These are phyloP conservation scores for Yamadazyma diospyri DNA, from an alignment of 1,139 yeast species.

Conservation along the genomic window DNA sequence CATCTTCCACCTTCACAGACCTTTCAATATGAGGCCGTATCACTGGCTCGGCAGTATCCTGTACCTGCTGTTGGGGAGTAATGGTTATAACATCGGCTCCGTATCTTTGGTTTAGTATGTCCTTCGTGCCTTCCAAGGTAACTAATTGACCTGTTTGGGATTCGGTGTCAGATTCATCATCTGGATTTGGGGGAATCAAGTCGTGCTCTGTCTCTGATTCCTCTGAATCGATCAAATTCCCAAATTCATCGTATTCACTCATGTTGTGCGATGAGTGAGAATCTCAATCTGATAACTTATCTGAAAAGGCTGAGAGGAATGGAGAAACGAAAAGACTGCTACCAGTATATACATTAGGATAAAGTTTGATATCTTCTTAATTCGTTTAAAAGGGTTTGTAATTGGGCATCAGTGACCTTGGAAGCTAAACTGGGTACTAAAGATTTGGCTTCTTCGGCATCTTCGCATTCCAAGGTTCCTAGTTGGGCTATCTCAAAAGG, in stretches of 20 bases:
- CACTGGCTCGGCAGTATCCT: slow-evolving; percentile 52
- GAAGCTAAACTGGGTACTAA: slow-evolving; percentile 80
- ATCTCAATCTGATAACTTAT: background rate
- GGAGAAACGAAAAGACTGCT: background rate
- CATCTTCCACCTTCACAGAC: slow-evolving; percentile 32
- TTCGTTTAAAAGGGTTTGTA: slow-evolving; percentile 84
- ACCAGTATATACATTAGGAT: slow-evolving; percentile 17
- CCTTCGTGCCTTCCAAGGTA: background rate
- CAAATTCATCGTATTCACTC: slow-evolving; percentile 80
- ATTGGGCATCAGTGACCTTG: slow-evolving; percentile 82
- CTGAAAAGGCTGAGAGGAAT: background rate
- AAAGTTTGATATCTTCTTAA: slow-evolving; percentile 61
- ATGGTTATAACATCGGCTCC: slow-evolving; percentile 53
- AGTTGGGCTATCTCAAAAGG: slow-evolving; percentile 96
- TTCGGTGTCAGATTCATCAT: slow-evolving; percentile 11
- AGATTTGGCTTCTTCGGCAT: slow-evolving; percentile 95
- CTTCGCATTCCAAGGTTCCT: slow-evolving; percentile 92
- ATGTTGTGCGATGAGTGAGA: slow-evolving; percentile 12
- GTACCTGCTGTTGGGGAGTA: slow-evolving; percentile 4
- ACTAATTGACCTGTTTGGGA: background rate
- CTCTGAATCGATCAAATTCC: slow-evolving; percentile 65
- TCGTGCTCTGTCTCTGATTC: slow-evolving; percentile 18
- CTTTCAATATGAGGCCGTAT: slow-evolving; percentile 51
- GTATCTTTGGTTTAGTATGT: slow-evolving; percentile 10
- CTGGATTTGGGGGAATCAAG: slow-evolving; percentile 10